Evolutionary conservation across 2,329 filamentous ascomycete genomes (phyloP), one percentile per base, ranked within the genome.

Genomic region (Trichoderma citrinoviride): DNA sequence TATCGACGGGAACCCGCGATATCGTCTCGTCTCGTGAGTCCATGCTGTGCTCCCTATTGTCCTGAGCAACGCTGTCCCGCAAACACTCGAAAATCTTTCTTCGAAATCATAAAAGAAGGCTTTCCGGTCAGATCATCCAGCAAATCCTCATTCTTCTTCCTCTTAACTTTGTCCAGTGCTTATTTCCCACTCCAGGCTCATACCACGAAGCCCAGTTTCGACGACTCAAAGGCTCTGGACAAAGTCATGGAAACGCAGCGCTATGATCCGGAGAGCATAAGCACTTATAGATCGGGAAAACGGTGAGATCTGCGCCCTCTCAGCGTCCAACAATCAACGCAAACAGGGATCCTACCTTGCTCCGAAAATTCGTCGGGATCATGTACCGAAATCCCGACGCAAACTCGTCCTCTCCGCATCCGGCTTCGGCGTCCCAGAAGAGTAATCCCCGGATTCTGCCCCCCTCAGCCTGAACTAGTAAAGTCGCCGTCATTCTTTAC

Each of bases 361-460:
- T 14, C 33, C 57, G 57, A 61, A 33, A 61, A 61, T 44, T 61
- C 47, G 41, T 44, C 57, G 47, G 56, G 23, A 33, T 60, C 44
- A 27, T 19, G 44, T 29, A 41, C 56, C 57, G 47, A 61, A 61
- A 23, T 43, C 5, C 57, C 46, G 46, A 47, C 37, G 57, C 15
- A 21, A 61, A 52, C 41, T 61, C 57, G 57, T 50, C 23, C 4
- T 41, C 6, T 52, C 57, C 57, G 57, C 47, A 53, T 53, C 57
- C 57, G 57, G 57, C n/a, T 61, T 61, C 57, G 47, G 57, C 57
- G 15, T 46, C 57, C 56, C 46, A 49, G 37, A 29, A 21, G 23
- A 40, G 7, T 52, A 12, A 43, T 14, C 12, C 57, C 57, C 47
- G 37, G 57, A 53, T 25, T 52, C 12, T 27, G 23, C 17, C 21